Evolutionary conservation across 164 flowering plant genomes (phyloP).

Genomic region (Aristolochia californica): DNA sequence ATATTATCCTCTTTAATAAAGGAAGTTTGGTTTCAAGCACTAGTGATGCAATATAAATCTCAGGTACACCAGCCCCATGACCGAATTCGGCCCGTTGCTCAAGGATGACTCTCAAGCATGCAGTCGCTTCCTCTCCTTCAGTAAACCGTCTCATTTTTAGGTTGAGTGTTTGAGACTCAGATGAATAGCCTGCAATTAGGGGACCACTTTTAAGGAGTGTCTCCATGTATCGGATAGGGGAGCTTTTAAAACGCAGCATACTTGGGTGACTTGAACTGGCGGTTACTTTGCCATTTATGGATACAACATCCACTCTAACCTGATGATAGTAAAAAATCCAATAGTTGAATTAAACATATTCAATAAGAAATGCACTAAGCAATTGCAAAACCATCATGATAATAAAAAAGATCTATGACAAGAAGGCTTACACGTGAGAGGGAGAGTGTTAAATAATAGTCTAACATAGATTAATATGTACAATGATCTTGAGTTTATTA

Average conservation of each 20-base stretch:
- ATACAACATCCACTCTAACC: constrained; percentile 69
- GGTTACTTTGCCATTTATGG: constrained; percentile 39
- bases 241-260: constrained; percentile 66
- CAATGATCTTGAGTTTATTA: too few species aligned
- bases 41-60: constrained; percentile 57
- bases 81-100: constrained; percentile 72
- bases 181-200: constrained; percentile 58
- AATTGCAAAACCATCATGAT: background rate
- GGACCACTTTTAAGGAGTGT: constrained; percentile 55
- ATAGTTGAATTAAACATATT: background rate
- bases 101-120: constrained; percentile 54
- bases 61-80: constrained; percentile 71
- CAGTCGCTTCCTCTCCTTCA: constrained; percentile 49
- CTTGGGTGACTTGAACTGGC: constrained; percentile 54
- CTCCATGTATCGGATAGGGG: constrained; percentile 41
- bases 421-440: too few species aligned
- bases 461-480: too few species aligned
- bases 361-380: background rate
- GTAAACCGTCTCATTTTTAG: constrained; percentile 37
- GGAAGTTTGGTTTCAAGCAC: constrained; percentile 67
- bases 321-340: constrained; percentile 14
- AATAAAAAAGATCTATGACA: too few species aligned
- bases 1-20: constrained; percentile 46
- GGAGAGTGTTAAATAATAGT: too few species aligned
- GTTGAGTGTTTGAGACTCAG: constrained; percentile 55